Evolutionary conservation across 2,329 filamentous ascomycete species (phyloP).

Genomic region (Ramichloridium luteum): DNA sequence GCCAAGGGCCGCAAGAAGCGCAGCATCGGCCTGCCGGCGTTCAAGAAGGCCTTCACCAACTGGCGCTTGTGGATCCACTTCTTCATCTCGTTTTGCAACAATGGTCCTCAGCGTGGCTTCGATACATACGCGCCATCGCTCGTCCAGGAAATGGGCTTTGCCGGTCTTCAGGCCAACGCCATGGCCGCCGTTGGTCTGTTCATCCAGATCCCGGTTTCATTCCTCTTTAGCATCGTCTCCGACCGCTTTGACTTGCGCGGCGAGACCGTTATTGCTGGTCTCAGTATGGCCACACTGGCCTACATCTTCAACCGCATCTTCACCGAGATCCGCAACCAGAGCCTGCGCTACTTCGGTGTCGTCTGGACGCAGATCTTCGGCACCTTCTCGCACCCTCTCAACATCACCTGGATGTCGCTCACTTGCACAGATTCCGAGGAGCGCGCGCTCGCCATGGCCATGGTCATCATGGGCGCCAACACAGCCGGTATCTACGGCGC

Average conservation of each 20-base stretch:
- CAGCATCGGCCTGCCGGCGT: slow-evolving; percentile 20
- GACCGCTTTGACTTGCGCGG: slow-evolving; percentile 41
- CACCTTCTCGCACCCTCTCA: slow-evolving; percentile 44
- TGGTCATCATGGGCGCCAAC: slow-evolving; percentile 52
- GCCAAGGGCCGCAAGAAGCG: slow-evolving; percentile 22
- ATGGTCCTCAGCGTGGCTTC: slow-evolving; percentile 22
- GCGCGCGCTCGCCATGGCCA: slow-evolving; percentile 47
- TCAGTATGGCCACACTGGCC: slow-evolving; percentile 38
- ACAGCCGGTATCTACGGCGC: slow-evolving; percentile 49
- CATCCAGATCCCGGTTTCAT: slow-evolving; percentile 37
- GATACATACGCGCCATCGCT: slow-evolving; percentile 24
- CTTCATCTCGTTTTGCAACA: slow-evolving; percentile 23
- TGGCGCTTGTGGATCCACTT: slow-evolving; percentile 25
- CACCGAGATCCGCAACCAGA: slow-evolving; percentile 32
- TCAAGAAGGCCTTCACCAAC: slow-evolving; percentile 22
- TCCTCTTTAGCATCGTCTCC: slow-evolving; percentile 40
- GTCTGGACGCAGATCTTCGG: slow-evolving; percentile 45
- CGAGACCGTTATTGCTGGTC: slow-evolving; percentile 40
- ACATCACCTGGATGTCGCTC: slow-evolving; percentile 49
- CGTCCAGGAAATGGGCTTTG: slow-evolving; percentile 20
- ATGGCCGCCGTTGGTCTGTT: slow-evolving; percentile 25
- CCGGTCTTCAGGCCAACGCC: slow-evolving; percentile 21
- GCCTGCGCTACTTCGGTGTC: slow-evolving; percentile 42
- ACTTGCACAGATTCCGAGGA: slow-evolving; percentile 46
- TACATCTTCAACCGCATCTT: slow-evolving; percentile 45